Conservation (phyloP, 2,329 filamentous ascomycete species). For the Dactylella cylindrospora region DNA sequence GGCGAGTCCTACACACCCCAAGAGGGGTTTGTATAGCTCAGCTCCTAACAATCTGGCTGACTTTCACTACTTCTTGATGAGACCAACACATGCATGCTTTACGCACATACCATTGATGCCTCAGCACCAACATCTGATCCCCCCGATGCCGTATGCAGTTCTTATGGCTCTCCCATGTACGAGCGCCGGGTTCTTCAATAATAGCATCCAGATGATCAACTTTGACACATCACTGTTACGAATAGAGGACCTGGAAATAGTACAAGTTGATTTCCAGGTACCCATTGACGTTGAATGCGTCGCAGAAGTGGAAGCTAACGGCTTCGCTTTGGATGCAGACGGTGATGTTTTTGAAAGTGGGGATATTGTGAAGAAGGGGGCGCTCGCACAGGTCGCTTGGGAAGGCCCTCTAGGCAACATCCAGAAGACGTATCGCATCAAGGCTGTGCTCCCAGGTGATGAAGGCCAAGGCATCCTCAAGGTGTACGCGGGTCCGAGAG, state of each 20-base stretch:
- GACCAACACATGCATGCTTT: constrained; percentile 88
- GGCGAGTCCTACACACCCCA: constrained; percentile 86
- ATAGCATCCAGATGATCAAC: constrained; percentile 74
- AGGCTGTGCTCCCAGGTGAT: constrained; percentile 86
- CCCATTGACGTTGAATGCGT: constrained; percentile 87
- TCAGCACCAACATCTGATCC: constrained; percentile 88
- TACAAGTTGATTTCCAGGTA: constrained; percentile 83
- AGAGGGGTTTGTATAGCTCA: constrained; percentile 73
- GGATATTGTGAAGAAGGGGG: constrained; percentile 79
- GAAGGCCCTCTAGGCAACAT: constrained; percentile 60
- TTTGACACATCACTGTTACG: constrained; percentile 86
- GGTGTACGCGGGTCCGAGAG: constrained; percentile 89
- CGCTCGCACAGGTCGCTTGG: constrained; percentile 90
- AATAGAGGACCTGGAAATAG: constrained; percentile 89
- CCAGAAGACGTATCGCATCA: constrained; percentile 87
- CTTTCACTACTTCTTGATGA: constrained; percentile 87
- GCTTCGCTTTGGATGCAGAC: constrained; percentile 77
- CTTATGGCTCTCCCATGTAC: constrained; percentile 82
- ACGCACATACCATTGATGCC: constrained; percentile 89
- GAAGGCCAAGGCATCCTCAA: constrained; percentile 86
- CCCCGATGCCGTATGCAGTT: constrained; percentile 80
- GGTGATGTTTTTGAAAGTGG: constrained; percentile 93
- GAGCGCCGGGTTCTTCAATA: constrained; percentile 84
- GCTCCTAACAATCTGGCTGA: constrained; percentile 71
- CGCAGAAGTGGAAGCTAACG: constrained; percentile 85